These are phyloP conservation scores for Agapanthus africanus DNA, from an alignment of 106 monocot species.

Conservation along the genomic window DNA sequence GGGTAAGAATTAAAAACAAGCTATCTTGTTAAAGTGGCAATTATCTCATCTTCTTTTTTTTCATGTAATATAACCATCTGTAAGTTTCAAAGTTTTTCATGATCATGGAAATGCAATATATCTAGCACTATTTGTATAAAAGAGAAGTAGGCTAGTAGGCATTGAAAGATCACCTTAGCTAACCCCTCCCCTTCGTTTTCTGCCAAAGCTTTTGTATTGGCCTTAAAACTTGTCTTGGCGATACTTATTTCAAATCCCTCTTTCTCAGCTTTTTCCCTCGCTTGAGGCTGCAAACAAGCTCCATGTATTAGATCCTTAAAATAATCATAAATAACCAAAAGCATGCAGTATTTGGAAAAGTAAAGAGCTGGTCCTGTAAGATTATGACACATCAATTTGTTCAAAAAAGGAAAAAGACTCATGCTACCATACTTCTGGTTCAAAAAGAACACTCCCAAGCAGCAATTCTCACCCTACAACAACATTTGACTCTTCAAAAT, in stretches of 20 bases:
- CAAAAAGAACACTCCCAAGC: not conserved
- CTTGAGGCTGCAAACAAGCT: constrained; percentile 74
- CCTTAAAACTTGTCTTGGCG: constrained; percentile 96
- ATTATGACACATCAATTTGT: not conserved
- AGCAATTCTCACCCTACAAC: not conserved
- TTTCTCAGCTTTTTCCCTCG: constrained; percentile 81
- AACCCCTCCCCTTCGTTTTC: constrained; percentile 98
- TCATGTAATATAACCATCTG: not conserved
- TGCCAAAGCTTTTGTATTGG: constrained; percentile 95
- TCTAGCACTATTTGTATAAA: not conserved
- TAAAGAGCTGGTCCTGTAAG: not conserved
- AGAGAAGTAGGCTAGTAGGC: not conserved
- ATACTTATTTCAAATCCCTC: constrained; percentile 80
- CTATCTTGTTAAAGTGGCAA: not conserved
- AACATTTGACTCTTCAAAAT: not conserved
- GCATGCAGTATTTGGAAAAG: not conserved
- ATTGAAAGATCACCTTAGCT: constrained; percentile 65
- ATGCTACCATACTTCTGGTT: not conserved
- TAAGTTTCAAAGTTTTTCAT: not conserved
- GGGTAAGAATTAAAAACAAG: not conserved
- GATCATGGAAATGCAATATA: not conserved
- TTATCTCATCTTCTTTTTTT: not conserved
- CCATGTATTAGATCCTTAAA: not conserved
- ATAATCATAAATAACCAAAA: constrained; percentile 1
- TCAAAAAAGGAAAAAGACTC: not conserved